Base-by-base conservation (phyloP, 441 rosid species). In the Pelargonium australe region DNA sequence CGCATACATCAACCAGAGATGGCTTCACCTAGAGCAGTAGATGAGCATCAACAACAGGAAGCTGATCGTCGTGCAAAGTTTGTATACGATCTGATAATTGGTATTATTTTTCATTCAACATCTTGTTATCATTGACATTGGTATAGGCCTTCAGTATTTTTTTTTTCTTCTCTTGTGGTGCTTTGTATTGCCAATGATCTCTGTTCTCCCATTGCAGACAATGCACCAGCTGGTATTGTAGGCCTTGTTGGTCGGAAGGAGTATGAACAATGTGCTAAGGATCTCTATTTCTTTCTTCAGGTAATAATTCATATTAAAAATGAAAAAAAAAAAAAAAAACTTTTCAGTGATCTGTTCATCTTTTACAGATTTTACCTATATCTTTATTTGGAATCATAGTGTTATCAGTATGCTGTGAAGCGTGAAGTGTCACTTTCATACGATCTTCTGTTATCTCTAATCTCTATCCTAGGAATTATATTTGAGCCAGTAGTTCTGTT, bases 271-370 rank as follows among this genome's bases (percentile, higher is more conserved):
- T 86, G 90, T 72, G 95, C 90, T 0, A 89, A 84, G 82, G 99
- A 95, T 76, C 88, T 95, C 65, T 95, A 95, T 79, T 89, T 86
- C 83, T 90, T 95, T 80, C 87, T 95, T 74, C 99, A 95, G 96
- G 99, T 90, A 85, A 74, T 53, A 14, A 17, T 58, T 66, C 68
- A 41, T 5, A 11, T 40, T 31, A 11, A 31, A 3, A 12, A 47
- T 47, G 14, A 3, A n/a, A 47, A 12, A 3, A 11, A 12, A 13
- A 37, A 6, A 37, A 37, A 37, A 37, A 5, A 37, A 37, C 41
- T 6, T 31, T 31, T 37, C 41, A 37, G 41, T 37, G 0, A 37
- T 5, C 41, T 37, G 41, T 37, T 37, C 7, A 6, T 37, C 41
- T 63, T 55, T 66, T 0, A 25, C 16, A 16, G 25, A 57, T 55